Conservation (phyloP, 2,329 filamentous ascomycete species). For the Helotiales sp. region DNA sequence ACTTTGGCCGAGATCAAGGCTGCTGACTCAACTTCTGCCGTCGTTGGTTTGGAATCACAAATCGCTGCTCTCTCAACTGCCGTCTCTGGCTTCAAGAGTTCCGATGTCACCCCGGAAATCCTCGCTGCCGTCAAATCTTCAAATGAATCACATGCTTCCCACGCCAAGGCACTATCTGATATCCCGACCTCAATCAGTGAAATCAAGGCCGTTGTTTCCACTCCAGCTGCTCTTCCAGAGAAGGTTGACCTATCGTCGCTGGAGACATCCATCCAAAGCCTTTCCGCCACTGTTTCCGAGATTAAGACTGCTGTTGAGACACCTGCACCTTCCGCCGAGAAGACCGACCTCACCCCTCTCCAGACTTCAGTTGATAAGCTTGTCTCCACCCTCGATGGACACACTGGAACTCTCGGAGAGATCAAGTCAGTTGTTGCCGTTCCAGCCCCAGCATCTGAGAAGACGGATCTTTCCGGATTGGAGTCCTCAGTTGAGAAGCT, state of each 20-base stretch:
- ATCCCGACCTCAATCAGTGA: conserved; percentile 17
- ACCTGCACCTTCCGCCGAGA: conserved; percentile 17
- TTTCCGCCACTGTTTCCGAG: conserved; percentile 16
- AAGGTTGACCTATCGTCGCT: conserved; percentile 21
- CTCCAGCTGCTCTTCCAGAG: conserved; percentile 8
- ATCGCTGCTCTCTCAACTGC: conserved; percentile 24
- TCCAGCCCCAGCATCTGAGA: conserved; percentile 29
- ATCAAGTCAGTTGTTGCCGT: conserved; percentile 31
- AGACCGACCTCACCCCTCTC: conserved; percentile 22
- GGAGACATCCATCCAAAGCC: conserved; percentile 22
- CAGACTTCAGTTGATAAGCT: conserved; percentile 25
- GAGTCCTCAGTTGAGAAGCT: conserved; percentile 31
- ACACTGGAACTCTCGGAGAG: conserved; percentile 23
- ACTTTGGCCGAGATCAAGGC: conserved; percentile 38
- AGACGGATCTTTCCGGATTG: conserved; percentile 30
- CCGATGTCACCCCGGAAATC: conserved; percentile 29
- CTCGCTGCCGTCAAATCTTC: conserved; percentile 31
- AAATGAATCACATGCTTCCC: conserved; percentile 35
- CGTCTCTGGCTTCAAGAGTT: conserved; percentile 29
- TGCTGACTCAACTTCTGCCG: conserved; percentile 33
- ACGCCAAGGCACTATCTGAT: conserved; percentile 25
- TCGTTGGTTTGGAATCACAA: conserved; percentile 32
- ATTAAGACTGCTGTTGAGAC: conserved; percentile 16
- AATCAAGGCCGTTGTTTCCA: conserved; percentile 20
- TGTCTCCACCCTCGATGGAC: conserved; percentile 19